A percentile compares a stretch with the other conserved stretches of the same genome.
Evolutionary conservation across 106 monocot genomes (phyloP).

Genomic region (Phalaenopsis aphrodite): DNA sequence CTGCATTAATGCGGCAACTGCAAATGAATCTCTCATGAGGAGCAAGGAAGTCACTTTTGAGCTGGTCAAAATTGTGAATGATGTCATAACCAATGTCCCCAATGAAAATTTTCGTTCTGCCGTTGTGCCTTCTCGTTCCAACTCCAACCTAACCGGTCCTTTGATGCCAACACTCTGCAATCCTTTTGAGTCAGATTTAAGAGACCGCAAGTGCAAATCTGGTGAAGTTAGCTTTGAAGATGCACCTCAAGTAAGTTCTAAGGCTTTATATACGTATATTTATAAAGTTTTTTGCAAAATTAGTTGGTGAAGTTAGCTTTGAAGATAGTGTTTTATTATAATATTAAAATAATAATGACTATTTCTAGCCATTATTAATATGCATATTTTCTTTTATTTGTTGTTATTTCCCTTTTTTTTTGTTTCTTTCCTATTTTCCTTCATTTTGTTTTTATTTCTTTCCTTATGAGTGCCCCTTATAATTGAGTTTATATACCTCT

Average conservation of each 20-base stretch:
- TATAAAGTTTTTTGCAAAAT: not conserved
- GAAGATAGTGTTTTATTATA: too few relatives aligned
- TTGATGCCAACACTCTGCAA: constrained; percentile 67
- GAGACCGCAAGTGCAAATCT: constrained; percentile 24
- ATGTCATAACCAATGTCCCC: constrained; percentile 48
- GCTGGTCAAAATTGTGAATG: constrained; percentile 57
- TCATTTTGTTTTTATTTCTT: too few relatives aligned
- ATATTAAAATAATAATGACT: too few relatives aligned
- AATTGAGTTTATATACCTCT: too few relatives aligned
- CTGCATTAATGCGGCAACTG: constrained; percentile 70
- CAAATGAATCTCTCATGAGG: constrained; percentile 50
- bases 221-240: constrained; percentile 59
- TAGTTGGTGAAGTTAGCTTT: not conserved
- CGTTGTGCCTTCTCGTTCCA: constrained; percentile 17
- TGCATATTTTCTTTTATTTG: too few relatives aligned
- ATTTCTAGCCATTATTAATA: too few relatives aligned
- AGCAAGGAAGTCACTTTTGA: constrained; percentile 62
- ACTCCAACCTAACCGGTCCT: constrained; percentile 86
- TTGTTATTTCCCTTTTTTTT: too few relatives aligned
- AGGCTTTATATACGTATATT: not conserved
- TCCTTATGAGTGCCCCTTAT: too few relatives aligned
- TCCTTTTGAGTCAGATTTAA: constrained; percentile 50
- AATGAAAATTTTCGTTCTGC: constrained; percentile 51
- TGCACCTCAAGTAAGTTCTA: constrained; percentile 43
- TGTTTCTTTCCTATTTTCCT: too few relatives aligned